phyloP scores from a whole-genome alignment of 345 rosid genomes.

The Gossypium raimondii region DNA sequence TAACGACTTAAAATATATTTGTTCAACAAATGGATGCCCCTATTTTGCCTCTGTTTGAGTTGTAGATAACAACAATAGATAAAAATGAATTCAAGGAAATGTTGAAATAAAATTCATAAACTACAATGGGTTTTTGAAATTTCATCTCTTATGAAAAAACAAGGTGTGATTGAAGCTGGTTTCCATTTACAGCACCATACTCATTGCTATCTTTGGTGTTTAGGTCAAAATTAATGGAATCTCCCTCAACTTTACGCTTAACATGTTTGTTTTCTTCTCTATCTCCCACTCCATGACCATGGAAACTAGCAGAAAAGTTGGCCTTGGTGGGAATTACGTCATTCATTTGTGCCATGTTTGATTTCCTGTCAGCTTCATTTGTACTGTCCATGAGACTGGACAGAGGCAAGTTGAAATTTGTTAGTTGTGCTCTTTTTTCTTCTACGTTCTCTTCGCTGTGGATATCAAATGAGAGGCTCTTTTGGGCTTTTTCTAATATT shows the following conservation, averaged over 20 bases:
- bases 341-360: slow-evolving; percentile 17
- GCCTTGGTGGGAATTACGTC: slow-evolving; percentile 3
- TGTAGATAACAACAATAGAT: background rate
- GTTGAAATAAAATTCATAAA: background rate
- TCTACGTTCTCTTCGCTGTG: slow-evolving; percentile 24
- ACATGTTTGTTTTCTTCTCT: slow-evolving; percentile 20
- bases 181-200: slow-evolving; percentile 39
- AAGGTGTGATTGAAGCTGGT: slow-evolving; percentile 34
- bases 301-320: slow-evolving; percentile 22
- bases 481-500: slow-evolving; percentile 77
- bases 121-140: background rate
- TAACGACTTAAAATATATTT: background rate
- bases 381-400: slow-evolving; percentile 34
- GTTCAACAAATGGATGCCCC: background rate
- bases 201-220: slow-evolving; percentile 40
- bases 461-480: slow-evolving; percentile 32
- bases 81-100: too few relatives aligned
- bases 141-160: slow-evolving; percentile 29
- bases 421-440: slow-evolving; percentile 31
- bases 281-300: slow-evolving; percentile 23
- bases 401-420: slow-evolving; percentile 45
- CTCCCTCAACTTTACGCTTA: slow-evolving; percentile 36
- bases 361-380: slow-evolving; percentile 27
- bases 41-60: background rate
- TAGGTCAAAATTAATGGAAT: slow-evolving; percentile 39